phyloP scores from a whole-genome alignment of 257 asterid species.

The Knoxia roxburghii region DNA sequence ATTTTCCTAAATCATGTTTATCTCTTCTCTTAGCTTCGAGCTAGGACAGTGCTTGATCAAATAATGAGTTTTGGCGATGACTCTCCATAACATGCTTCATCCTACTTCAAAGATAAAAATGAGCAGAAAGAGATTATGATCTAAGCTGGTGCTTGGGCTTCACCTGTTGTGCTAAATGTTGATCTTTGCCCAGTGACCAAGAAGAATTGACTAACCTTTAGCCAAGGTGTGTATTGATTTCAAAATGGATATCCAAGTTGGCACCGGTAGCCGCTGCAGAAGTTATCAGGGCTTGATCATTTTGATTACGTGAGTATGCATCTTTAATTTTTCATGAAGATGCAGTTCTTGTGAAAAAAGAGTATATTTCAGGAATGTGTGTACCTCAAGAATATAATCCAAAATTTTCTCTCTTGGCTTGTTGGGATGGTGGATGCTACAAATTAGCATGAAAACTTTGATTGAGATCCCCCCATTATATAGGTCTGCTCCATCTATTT shows the following conservation, averaged over 20 bases:
- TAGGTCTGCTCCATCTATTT: neutral
- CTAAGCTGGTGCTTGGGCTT: constrained; percentile 28
- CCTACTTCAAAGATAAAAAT: constrained; percentile 17
- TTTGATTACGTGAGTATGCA: constrained; percentile 9
- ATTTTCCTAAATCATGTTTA: constrained; percentile 14
- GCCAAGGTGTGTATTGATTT: neutral
- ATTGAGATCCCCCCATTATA: neutral
- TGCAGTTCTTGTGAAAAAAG: neutral
- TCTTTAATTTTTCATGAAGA: constrained; percentile 2
- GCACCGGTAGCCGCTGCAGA: neutral
- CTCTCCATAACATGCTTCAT: constrained; percentile 34
- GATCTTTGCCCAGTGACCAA: neutral
- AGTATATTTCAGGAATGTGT: neutral
- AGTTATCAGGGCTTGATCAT: constrained; percentile 3
- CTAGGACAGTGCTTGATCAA: constrained; percentile 53
- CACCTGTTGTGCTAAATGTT: constrained; percentile 16
- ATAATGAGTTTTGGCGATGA: constrained; percentile 50
- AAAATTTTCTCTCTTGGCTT: neutral
- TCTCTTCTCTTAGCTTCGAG: constrained; percentile 58
- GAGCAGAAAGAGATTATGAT: constrained; percentile 15
- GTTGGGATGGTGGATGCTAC: neutral
- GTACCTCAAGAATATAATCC: neutral
- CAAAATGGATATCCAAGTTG: constrained; percentile 2
- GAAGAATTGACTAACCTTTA: neutral
- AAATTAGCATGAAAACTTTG: neutral